Base-by-base conservation (phyloP, 208 protist genomes). In the Lotmaria passim region DNA sequence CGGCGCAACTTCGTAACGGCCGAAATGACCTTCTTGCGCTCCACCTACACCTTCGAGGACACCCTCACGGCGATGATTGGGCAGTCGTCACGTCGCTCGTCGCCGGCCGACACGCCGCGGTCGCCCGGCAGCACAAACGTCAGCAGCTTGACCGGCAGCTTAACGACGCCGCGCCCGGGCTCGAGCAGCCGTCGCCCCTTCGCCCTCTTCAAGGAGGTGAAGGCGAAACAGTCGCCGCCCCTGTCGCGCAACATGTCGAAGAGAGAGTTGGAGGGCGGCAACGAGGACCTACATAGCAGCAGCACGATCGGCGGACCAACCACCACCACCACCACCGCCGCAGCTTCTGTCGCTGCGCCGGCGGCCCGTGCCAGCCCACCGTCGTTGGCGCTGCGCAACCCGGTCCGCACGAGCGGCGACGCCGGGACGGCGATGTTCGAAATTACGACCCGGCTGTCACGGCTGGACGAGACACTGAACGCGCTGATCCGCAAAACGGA, bases 31-130 rank as follows among this genome's bases (percentile, higher is more conserved):
- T 92, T 92, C 48, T 55, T 88, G 23, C 86, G 74, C 28, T 75
- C 78, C 23, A 86, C 78, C 19, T 71, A 70, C 41, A 81, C 81
- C 46, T 81, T 86, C 39, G 68, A 83, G 39, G 82, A 87, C 36
- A 64, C 70, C 33, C 51, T 87, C 10, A 70, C 73, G 14, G 66
- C 69, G 34, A 57, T 76, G 58, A 81, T 65, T 19, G 47, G 69
- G 11, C 67, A 61, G 12, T 65, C 60, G 6, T 79, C 66, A 14
- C 58, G 38, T 14, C 7, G 39, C 58, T 62, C 62, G 0, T 72
- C 69, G 3, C 81, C 73, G 17, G 36, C 53, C 8, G 67, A 51
- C 48, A 80, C 69, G 19, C 65, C 69, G 47, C 62, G 39, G n/a
- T 72, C 56, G 31, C 78, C 61, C 28, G 30, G 44, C 55, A 75